Conservation (phyloP, 2,329 filamentous ascomycete genomes). For the Ophiostoma fasciatum region DNA sequence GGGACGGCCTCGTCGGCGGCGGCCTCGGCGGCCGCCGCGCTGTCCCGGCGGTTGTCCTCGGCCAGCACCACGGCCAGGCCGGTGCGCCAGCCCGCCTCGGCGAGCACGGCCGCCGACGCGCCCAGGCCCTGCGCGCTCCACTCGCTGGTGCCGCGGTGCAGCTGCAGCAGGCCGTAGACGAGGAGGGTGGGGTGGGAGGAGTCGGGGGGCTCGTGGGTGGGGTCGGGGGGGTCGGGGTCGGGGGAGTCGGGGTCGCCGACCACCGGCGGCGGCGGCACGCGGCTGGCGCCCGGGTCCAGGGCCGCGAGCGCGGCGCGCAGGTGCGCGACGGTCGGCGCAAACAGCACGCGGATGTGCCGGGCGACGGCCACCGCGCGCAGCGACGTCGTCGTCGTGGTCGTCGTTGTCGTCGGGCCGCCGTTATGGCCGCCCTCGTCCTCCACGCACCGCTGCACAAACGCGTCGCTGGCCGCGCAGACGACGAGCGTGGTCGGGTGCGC, state of each 20-base stretch:
- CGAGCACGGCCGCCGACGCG: conserved; percentile 43
- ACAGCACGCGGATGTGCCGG: conserved; percentile 53
- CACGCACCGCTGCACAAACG: conserved; percentile 48
- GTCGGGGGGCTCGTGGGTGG: too few relatives aligned
- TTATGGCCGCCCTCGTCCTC: conserved; percentile 19
- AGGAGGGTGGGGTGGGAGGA: conserved; percentile 25
- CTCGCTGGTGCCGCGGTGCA: conserved; percentile 54
- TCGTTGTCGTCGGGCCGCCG: not conserved
- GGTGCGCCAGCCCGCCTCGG: conserved; percentile 41
- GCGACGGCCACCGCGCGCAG: conserved; percentile 56
- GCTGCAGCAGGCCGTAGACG: conserved; percentile 47
- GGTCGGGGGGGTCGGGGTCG: conserved; percentile 25
- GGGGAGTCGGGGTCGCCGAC: not conserved
- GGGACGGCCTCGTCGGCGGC: conserved; percentile 27
- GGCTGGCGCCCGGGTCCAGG: conserved; percentile 26
- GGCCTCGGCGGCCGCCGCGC: conserved; percentile 29
- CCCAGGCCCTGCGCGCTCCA: conserved; percentile 63
- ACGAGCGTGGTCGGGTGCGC: conserved; percentile 49
- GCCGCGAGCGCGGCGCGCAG: conserved; percentile 62
- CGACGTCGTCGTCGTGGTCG: conserved; percentile 21
- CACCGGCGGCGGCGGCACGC: conserved; percentile 22
- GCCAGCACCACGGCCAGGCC: conserved; percentile 30
- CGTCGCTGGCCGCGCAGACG: conserved; percentile 49
- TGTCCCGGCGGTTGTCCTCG: conserved; percentile 22
- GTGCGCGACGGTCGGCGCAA: conserved; percentile 60